Base-by-base conservation (phyloP, 179 eudicot genomes). In the Beta lomatogona region DNA sequence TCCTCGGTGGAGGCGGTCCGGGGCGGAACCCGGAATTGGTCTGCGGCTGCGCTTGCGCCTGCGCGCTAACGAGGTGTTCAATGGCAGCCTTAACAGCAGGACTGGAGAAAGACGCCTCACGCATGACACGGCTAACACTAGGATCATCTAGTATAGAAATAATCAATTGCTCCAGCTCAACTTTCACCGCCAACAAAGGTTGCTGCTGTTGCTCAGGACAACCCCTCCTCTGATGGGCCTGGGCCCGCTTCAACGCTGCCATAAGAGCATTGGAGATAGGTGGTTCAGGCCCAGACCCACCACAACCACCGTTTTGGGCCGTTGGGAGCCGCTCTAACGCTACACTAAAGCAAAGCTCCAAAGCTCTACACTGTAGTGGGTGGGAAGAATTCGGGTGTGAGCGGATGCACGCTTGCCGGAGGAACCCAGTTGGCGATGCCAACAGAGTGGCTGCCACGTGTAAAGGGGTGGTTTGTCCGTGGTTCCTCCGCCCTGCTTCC, bases 71-170 rank as follows among this genome's bases (percentile, higher is more conserved):
- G 0, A 92, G 85, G 58, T 93, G 91, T 75, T 94, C 98, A 25
- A 94, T 91, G 6, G 91, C 88, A 10, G 94, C 89, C 75, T 93
- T 94, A 4, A 94, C 98, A 3, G 98, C 98, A 0, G 97, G 77
- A 19, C 92, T 89, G 11, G 89, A 85, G 71, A 89, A 89, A 4
- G 90, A 89, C n/a, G 92, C 92, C 67, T 89, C 92, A 13, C 90
- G 71, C 92, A 89, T 89, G 25, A 89, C 92, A 73, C 92, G 79
- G 44, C 92, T 89, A 41, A 89, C 92, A 80, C 92, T 89, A 14
- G 92, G 92, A 69, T 89, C 86, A 77, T 84, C 86, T 2, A 84
- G 74, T 0, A 84, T 84, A 0, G 86, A 84, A 0, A 80, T 72
- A 18, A 84, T 80, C 48, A 84, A 70, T 28, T 84, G 86, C 50